Percentiles rank a stretch among this genome's conserved stretches.
Evolutionary conservation across 345 rosid species (phyloP).

Genomic region (Xanthoceras sorbifolium): DNA sequence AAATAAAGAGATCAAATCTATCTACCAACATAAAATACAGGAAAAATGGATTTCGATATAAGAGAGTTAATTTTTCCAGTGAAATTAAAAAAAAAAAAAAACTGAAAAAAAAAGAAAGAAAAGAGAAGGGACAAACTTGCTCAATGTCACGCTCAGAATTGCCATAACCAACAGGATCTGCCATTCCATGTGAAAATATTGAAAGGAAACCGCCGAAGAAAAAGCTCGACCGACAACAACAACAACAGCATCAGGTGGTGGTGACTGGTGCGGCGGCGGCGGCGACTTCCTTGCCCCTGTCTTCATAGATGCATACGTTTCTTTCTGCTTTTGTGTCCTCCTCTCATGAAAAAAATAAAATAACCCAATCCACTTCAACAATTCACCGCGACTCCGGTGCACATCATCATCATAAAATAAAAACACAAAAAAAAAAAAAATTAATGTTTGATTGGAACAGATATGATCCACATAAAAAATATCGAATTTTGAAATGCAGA

Average conservation of each 20-base stretch:
- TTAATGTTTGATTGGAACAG: no score
- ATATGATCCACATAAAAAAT: no score
- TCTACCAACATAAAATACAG: no score
- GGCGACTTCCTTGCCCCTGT: conserved; percentile 62
- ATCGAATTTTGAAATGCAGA: no score
- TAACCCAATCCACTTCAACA: neutral
- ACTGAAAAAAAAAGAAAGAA: no score
- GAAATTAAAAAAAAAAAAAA: neutral
- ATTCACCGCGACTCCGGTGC: conserved; percentile 8
- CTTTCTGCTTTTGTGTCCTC: conserved; percentile 35
- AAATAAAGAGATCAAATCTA: no score
- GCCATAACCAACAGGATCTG: conserved; percentile 80
- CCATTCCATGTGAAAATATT: conserved; percentile 96
- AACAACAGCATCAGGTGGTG: conserved; percentile 54
- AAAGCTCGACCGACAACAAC: conserved; percentile 38
- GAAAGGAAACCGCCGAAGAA: conserved; percentile 43
- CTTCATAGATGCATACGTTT: conserved; percentile 87
- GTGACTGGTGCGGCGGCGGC: conserved; percentile 28
- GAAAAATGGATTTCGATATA: no score
- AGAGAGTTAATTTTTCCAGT: no score
- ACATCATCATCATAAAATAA: neutral
- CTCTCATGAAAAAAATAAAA: conserved; percentile 51
- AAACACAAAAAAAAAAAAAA: no score
- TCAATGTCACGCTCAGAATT: conserved; percentile 85
- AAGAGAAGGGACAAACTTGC: conserved; percentile 60